Percentiles rank a stretch among this genome's conserved stretches.
Conservation (phyloP, 257 asterid genomes). For the Jacaranda copaia region DNA sequence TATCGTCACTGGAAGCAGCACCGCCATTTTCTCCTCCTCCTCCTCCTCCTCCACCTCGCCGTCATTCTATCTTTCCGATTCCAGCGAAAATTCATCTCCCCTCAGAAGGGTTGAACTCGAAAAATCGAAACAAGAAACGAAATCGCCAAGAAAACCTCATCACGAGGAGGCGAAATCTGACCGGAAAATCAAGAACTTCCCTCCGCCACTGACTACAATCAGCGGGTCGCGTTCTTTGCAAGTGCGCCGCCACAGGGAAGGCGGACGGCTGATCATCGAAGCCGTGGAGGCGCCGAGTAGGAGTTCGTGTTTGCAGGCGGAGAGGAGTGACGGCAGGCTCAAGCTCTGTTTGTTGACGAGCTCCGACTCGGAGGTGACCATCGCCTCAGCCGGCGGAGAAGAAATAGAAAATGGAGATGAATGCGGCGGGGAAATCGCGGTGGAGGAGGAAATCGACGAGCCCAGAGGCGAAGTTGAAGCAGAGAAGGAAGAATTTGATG, state of each 20-base stretch:
- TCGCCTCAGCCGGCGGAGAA: background rate
- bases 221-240: constrained; percentile 48
- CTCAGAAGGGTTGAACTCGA: background rate
- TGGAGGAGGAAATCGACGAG: constrained; percentile 13
- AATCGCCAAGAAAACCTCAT: background rate
- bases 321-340: constrained; percentile 64
- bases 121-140: background rate
- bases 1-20: background rate
- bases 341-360: constrained; percentile 39
- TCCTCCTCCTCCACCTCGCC: background rate
- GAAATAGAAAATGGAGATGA: constrained; percentile 29
- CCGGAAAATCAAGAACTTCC: constrained; percentile 40
- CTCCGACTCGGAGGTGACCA: background rate
- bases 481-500: constrained; percentile 13
- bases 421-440: constrained; percentile 19
- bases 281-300: constrained; percentile 45
- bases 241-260: constrained; percentile 48
- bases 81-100: constrained; percentile 11
- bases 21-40: background rate
- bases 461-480: background rate
- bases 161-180: background rate
- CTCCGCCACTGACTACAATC: constrained; percentile 69
- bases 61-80: background rate
- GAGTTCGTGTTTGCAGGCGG: constrained; percentile 48
- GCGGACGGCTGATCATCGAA: constrained; percentile 55